Percentiles rank a stretch among this genome's conserved stretches.
Conservation (phyloP, 2,329 filamentous ascomycete species). For the Knufia petricola region DNA sequence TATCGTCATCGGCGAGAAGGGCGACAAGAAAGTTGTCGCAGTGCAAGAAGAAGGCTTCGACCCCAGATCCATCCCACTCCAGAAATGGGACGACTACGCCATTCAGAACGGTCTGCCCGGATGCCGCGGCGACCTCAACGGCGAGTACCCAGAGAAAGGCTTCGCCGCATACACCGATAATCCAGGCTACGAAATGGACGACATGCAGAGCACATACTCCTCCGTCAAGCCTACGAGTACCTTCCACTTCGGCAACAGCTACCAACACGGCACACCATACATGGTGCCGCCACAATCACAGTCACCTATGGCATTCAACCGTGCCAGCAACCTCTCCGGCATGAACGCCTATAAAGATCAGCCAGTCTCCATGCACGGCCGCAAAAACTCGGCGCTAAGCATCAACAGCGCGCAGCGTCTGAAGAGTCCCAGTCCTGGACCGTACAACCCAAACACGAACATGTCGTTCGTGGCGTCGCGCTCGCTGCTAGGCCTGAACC, state of each 20-base stretch:
- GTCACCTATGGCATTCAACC: conserved; percentile 61
- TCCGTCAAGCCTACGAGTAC: conserved; percentile 79
- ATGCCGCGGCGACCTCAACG: conserved; percentile 56
- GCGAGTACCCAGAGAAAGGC: conserved; percentile 51
- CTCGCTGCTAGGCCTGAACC: conserved; percentile 35
- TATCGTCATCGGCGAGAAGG: conserved; percentile 91
- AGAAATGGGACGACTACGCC: conserved; percentile 97
- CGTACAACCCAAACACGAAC: conserved; percentile 32
- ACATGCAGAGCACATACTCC: conserved; percentile 93
- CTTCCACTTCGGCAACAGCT: conserved; percentile 67
- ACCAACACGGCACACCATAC: conserved; percentile 48
- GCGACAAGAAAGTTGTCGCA: conserved; percentile 79
- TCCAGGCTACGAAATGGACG: conserved; percentile 75
- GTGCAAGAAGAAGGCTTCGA: conserved; percentile 78
- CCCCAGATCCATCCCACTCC: conserved; percentile 82
- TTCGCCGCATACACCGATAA: conserved; percentile 60
- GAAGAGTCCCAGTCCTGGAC: conserved; percentile 24
- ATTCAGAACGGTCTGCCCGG: conserved; percentile 77
- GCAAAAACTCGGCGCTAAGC: conserved; percentile 53
- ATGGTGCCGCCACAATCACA: conserved; percentile 70
- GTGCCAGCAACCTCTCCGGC: conserved; percentile 64
- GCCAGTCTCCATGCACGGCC: conserved; percentile 35
- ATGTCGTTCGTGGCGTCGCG: conserved; percentile 31
- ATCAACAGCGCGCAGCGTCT: conserved; percentile 34
- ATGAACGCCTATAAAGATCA: conserved; percentile 56